A percentile compares a stretch with the other conserved stretches of the same genome.
Evolutionary conservation across 2,329 filamentous ascomycete genomes (phyloP).

Genomic region (Leptodontidium sp.): DNA sequence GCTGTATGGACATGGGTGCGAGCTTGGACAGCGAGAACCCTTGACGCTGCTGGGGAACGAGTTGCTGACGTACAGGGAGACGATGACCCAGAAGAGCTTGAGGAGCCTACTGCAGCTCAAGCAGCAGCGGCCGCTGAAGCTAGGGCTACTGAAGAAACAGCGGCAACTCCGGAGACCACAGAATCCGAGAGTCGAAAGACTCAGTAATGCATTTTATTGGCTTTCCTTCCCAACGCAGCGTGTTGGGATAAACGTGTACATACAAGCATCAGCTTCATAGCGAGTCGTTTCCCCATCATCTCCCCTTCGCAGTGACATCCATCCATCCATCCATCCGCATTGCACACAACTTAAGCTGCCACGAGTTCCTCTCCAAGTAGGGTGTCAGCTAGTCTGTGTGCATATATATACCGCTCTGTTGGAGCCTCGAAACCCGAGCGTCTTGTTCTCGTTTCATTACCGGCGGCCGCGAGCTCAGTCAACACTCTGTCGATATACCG

Average conservation of each 20-base stretch:
- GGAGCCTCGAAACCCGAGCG: slow-evolving; percentile 48
- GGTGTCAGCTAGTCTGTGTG: slow-evolving; percentile 97
- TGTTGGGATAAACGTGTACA: background rate
- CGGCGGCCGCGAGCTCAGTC: slow-evolving; percentile 45
- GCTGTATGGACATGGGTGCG: slow-evolving; percentile 84
- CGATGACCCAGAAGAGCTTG: slow-evolving; percentile 59
- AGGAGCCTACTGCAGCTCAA: slow-evolving; percentile 29
- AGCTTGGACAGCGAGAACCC: slow-evolving; percentile 73
- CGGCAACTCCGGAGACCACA: background rate
- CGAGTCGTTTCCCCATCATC: background rate
- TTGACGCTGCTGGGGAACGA: slow-evolving; percentile 79
- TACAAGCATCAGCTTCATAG: slow-evolving; percentile 2
- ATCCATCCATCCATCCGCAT: background rate
- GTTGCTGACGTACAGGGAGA: slow-evolving; percentile 82
- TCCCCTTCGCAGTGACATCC: background rate
- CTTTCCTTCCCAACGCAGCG: slow-evolving; percentile 2
- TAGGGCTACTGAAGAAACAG: slow-evolving; percentile 3
- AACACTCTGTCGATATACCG: slow-evolving; percentile 42
- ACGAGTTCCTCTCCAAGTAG: slow-evolving; percentile 76
- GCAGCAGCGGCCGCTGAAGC: slow-evolving; percentile 17
- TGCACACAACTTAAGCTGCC: slow-evolving; percentile 98
- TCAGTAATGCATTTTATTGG: slow-evolving; percentile 20
- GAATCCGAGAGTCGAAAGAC: slow-evolving; percentile 34
- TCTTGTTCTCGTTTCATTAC: slow-evolving; percentile 47
- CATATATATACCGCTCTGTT: slow-evolving; percentile 67